Evolutionary conservation across 345 rosid genomes (phyloP).

Genomic region (Trapa incisa): DNA sequence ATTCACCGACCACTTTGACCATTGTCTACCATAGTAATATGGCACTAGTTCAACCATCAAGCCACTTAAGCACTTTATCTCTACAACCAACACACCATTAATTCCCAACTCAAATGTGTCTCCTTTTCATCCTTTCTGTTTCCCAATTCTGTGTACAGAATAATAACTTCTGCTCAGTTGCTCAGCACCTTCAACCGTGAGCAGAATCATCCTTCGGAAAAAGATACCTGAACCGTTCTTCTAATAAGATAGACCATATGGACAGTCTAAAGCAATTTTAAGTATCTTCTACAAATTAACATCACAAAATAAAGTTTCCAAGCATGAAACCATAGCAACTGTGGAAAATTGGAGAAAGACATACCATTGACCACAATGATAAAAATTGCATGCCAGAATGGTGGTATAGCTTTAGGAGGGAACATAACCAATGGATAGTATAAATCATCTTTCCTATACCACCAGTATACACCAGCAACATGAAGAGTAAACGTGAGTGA

Average conservation of each 20-base stretch:
- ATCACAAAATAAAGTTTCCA: neutral
- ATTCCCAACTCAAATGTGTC: neutral
- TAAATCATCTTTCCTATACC: constrained; percentile 86
- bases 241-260: neutral
- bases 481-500: constrained; percentile 58
- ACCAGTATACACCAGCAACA: constrained; percentile 87
- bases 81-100: neutral
- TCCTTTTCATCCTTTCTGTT: neutral
- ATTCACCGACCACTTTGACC: neutral
- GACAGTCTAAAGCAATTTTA: neutral
- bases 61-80: neutral
- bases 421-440: constrained; percentile 81
- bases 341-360: constrained; percentile 19
- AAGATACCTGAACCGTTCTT: neutral
- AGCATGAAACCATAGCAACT: neutral
- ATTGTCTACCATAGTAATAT: neutral
- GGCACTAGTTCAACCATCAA: neutral
- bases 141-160: neutral
- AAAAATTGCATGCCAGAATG: constrained; percentile 98
- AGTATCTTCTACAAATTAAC: neutral
- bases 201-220: neutral
- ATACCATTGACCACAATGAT: constrained; percentile 87
- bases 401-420: constrained; percentile 93
- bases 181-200: neutral
- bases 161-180: neutral